Base-by-base conservation (phyloP, 2,329 filamentous ascomycete species). In the Pseudonectria buxi region DNA sequence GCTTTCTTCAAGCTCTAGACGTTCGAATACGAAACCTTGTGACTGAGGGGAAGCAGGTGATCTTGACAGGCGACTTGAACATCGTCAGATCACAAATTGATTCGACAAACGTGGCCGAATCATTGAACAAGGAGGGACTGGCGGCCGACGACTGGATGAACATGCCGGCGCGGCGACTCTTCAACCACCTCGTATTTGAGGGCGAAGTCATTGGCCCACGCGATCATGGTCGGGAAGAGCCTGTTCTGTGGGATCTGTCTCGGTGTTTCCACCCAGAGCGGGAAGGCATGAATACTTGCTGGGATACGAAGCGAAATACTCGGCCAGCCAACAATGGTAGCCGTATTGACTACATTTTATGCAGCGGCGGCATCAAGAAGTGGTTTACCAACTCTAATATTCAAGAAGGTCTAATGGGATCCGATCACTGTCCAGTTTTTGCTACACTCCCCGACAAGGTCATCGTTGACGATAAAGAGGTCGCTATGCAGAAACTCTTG, bases 341-440 rank as follows among this genome's bases (percentile, higher is more conserved):
- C 36, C 78, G 92, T 25, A 96, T 96, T 49, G 92, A 98, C 60
- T 96, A 94, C 60, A 75, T 98, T 13, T 71, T 96, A 4, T 94
- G 87, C 56, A 92, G 80, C 45, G 69, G 81, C 27, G 74, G 76
- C 25, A 84, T 95, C 68, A 84, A 81, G 51, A 65, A 74, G 33
- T 95, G 89, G 87, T 84, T 95, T 51, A 68, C 66, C 16, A 76
- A 81, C 28, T 77, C 86, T 6, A 81, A 95, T 51, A 96, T 96
- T 24, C 92, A 96, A 57, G 87, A 95, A 60, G 89, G 89, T 0
- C 65, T 96, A 14, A 83, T 94, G 73, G 92, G 92, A 0, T 96
- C 90, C 2, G 92, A 98, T 55, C 92, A 98, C 59, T 98, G 92
- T 51, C 92, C 92, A 0, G 90, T 96, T 1, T 96, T 83, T 57